These are phyloP conservation scores for Vaccinium vitisidaea DNA, from an alignment of 148 eudicot species.

Conservation along the genomic window DNA sequence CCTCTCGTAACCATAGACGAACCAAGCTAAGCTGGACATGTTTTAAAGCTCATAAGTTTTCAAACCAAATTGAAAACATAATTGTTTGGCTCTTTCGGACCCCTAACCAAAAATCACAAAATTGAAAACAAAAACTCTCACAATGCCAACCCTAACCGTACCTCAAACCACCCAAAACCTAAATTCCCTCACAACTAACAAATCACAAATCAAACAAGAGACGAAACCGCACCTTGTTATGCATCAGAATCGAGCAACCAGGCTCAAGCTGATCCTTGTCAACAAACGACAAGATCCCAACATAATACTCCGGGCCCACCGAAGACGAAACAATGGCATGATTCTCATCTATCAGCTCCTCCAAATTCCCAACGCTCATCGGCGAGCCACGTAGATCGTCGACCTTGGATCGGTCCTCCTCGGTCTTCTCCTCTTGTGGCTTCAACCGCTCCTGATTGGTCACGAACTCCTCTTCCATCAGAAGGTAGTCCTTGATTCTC, in stretches of 20 bases:
- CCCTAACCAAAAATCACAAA: not conserved
- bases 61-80: not conserved
- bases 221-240: constrained; percentile 64
- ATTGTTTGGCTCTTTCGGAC: not conserved
- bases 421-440: constrained; percentile 94
- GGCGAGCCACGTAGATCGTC: constrained; percentile 92
- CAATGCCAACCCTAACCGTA: not conserved
- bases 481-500: constrained; percentile 71
- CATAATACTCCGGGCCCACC: constrained; percentile 97
- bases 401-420: constrained; percentile 87
- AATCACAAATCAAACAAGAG: not conserved
- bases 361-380: constrained; percentile 93
- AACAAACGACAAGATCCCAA: constrained; percentile 76
- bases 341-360: constrained; percentile 97
- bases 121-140: not conserved
- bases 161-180: not conserved
- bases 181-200: not conserved
- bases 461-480: constrained; percentile 96
- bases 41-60: not conserved
- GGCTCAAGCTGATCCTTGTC: constrained; percentile 98
- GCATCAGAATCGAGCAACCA: constrained; percentile 92
- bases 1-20: not conserved
- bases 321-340: constrained; percentile 90
- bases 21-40: not conserved
- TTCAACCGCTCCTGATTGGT: constrained; percentile 85